A percentile compares a stretch with the other conserved stretches of the same genome.
These are phyloP conservation scores for Pichia sp. DNA, from an alignment of 1,139 yeast genomes.

Conservation along the genomic window DNA sequence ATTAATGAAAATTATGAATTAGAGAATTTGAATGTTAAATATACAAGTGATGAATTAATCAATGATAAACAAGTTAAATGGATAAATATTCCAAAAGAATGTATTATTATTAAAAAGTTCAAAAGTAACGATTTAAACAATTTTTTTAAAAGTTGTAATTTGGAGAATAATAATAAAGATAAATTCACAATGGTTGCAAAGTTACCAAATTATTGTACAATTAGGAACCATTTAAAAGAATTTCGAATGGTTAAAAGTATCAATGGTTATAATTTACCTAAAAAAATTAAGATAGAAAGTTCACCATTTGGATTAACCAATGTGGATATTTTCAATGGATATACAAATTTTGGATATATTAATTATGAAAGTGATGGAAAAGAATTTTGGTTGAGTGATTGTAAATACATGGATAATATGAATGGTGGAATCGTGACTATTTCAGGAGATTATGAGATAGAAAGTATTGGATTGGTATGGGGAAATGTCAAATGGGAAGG, in stretches of 20 bases:
- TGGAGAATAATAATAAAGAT: background rate
- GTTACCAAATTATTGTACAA: slow-evolving; percentile 1
- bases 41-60: slow-evolving; percentile 11
- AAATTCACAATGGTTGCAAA: slow-evolving; percentile 1
- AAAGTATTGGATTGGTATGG: slow-evolving; percentile 45
- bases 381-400: slow-evolving; percentile 42
- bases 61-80: slow-evolving; percentile 6
- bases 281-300: slow-evolving; percentile 31
- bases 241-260: slow-evolving; percentile 1
- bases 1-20: slow-evolving; percentile 33
- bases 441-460: background rate
- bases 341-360: slow-evolving; percentile 40
- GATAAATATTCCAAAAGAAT: slow-evolving; percentile 1
- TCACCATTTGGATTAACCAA: slow-evolving; percentile 58
- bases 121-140: slow-evolving; percentile 5
- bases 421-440: slow-evolving; percentile 48
- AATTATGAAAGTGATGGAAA: slow-evolving; percentile 30
- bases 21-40: background rate
- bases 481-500: slow-evolving; percentile 50
- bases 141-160: background rate
- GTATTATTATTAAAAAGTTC: slow-evolving; percentile 6
- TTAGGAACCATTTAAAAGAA: slow-evolving; percentile 2
- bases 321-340: slow-evolving; percentile 48
- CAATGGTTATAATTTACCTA: slow-evolving; percentile 5
- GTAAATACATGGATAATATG: slow-evolving; percentile 57